Evolutionary conservation across 768 basidiomycete species (phyloP), one percentile per base, ranked within the genome.

Genomic region (Cytidiella melzeri): DNA sequence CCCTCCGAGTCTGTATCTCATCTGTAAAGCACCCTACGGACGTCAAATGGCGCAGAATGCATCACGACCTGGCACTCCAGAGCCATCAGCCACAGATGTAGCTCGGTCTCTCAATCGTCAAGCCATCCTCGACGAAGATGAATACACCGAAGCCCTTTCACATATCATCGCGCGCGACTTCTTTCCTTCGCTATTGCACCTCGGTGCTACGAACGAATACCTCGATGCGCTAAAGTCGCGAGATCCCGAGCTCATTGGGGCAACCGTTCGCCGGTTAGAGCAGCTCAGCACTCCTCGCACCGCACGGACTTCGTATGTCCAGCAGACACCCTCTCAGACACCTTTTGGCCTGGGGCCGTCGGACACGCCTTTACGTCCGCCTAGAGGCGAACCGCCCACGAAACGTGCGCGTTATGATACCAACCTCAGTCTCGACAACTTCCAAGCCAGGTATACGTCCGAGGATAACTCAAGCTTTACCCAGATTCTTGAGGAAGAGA

Each of bases 381-480:
- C 61, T 19, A 65, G n/a, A 6, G 57, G 53, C 5, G 76, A 77
- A 55, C 71, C 75, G 21, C 64, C 73, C 2, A 53, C 64, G 54
- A 83, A 91, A 68, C 75, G 81, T 48, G 60, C 73, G 26, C 78
- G 77, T 48, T 83, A 78, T 57, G 76, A 89, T 57, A 69, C 71
- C 2, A 63, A 72, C 51, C 68, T 92, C 61, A 83, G 77, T 48
- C 75, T 97, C 15, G 92, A 97, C 64, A 70, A 71, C 13, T 99
- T 97, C 64, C 96, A 98, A 64, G 80, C 90, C 0, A 78, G 77
- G 38, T 96, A 91, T 64, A 98, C 96, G 1, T 96, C 93, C 0
- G 93, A 97, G 62, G 96, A 99, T 67, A 99, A 99, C 65, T 83
- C 94, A 4, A 96, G 93, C 52, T 98, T 99, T 64, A 91, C 92